These are phyloP conservation scores for Penicillium glabrum DNA, from an alignment of 2,329 filamentous ascomycete genomes.

Conservation along the genomic window DNA sequence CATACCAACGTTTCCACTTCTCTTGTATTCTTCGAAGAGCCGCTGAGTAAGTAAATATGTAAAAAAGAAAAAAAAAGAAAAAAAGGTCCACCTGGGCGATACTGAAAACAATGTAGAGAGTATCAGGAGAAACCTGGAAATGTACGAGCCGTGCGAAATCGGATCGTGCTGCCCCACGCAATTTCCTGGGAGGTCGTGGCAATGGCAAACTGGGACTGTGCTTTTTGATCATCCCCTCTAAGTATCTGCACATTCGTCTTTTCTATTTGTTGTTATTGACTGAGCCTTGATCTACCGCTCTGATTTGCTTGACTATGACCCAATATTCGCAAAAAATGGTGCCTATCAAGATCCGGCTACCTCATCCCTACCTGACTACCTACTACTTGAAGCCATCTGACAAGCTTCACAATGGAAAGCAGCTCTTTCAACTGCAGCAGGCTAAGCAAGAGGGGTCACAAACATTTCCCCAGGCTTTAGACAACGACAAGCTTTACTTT, in stretches of 20 bases:
- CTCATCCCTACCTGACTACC: constrained; percentile 47
- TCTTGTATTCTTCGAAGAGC: background rate
- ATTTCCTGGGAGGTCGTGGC: background rate
- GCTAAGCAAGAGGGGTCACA: constrained; percentile 24
- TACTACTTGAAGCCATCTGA: constrained; percentile 25
- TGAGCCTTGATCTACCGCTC: background rate
- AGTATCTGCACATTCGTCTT: background rate
- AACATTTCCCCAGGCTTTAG: constrained; percentile 37
- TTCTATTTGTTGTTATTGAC: background rate
- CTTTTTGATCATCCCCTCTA: background rate
- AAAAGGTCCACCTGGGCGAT: background rate
- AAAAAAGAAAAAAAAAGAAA: background rate
- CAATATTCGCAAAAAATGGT: background rate
- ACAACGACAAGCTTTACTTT: constrained; percentile 38
- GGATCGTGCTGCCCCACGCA: background rate
- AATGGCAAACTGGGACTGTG: background rate
- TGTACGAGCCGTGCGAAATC: background rate
- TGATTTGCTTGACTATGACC: background rate
- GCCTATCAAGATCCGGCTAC: constrained; percentile 29
- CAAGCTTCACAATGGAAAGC: constrained; percentile 28
- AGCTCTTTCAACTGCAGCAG: constrained; percentile 21
- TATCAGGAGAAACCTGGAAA: background rate
- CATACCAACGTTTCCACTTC: background rate
- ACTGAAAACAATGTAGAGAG: background rate
- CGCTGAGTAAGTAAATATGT: background rate